Conservation (phyloP, 2,329 filamentous ascomycete genomes). For the Sporothrix brunneoviolacea region DNA sequence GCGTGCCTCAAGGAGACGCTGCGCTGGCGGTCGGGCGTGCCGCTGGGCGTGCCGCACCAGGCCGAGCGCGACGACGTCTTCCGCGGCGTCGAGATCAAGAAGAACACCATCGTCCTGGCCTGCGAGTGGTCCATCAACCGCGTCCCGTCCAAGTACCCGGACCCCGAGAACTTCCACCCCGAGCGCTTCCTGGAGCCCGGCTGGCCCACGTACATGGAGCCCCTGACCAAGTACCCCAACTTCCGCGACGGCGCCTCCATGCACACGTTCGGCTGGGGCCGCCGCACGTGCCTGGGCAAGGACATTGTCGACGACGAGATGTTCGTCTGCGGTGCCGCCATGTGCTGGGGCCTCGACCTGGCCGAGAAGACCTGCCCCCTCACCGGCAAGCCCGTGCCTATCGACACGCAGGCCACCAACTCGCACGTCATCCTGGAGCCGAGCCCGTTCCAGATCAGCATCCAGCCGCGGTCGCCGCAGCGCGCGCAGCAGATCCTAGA, state of each 20-base stretch:
- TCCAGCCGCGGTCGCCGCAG: conserved; percentile 35
- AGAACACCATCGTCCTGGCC: conserved; percentile 42
- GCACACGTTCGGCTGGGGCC: conserved; percentile 60
- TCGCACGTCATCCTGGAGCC: conserved; percentile 48
- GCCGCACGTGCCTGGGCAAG: conserved; percentile 56
- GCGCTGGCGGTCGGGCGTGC: conserved; percentile 51
- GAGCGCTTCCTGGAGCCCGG: conserved; percentile 56
- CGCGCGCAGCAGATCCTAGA: conserved; percentile 32
- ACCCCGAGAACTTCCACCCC: conserved; percentile 56
- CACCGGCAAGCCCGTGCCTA: conserved; percentile 36
- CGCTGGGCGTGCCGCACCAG: conserved; percentile 45
- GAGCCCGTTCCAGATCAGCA: conserved; percentile 38
- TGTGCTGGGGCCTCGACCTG: conserved; percentile 46
- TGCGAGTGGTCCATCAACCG: conserved; percentile 52
- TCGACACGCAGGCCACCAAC: conserved; percentile 45
- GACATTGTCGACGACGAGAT: conserved; percentile 56
- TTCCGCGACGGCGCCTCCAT: conserved; percentile 52
- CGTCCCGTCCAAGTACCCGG: conserved; percentile 52
- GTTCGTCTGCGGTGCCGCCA: conserved; percentile 40
- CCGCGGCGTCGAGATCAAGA: conserved; percentile 40
- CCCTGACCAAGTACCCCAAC: conserved; percentile 55
- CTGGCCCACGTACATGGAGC: conserved; percentile 60
- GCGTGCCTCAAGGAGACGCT: conserved; percentile 53
- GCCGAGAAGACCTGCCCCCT: conserved; percentile 32
- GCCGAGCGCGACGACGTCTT: conserved; percentile 41